A percentile compares a stretch with the other conserved stretches of the same genome.
These are phyloP conservation scores for Termitomyces sp. DNA, from an alignment of 768 basidiomycete species.

Conservation along the genomic window DNA sequence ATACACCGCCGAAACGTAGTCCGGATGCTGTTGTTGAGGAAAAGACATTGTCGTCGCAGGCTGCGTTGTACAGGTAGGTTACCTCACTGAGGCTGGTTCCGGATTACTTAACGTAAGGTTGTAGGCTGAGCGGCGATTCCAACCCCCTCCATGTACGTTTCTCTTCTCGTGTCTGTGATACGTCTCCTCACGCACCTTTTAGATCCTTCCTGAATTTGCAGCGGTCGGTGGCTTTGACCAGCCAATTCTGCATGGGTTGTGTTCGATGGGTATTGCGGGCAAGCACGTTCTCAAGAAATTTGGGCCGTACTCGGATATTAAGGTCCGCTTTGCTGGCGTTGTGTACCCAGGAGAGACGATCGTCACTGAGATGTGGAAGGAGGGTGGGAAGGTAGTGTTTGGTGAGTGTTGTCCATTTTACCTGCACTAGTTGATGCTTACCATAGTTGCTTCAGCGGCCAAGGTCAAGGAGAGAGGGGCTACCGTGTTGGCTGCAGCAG, in stretches of 20 bases:
- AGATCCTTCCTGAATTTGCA: slow-evolving; percentile 94
- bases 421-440: background rate
- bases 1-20: slow-evolving; percentile 74
- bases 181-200: background rate
- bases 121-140: slow-evolving; percentile 82
- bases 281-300: slow-evolving; percentile 90
- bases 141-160: slow-evolving; percentile 84
- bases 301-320: slow-evolving; percentile 89
- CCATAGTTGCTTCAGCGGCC: slow-evolving; percentile 46
- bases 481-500: slow-evolving; percentile 74
- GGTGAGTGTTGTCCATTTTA: slow-evolving; percentile 49
- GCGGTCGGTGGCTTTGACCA: slow-evolving; percentile 92
- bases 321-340: slow-evolving; percentile 90
- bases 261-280: slow-evolving; percentile 88
- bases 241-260: slow-evolving; percentile 88
- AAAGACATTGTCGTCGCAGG: slow-evolving; percentile 78
- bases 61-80: slow-evolving; percentile 84
- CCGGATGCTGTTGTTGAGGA: slow-evolving; percentile 91
- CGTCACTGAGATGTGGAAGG: slow-evolving; percentile 98
- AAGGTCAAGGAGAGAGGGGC: slow-evolving; percentile 87
- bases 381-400: slow-evolving; percentile 87
- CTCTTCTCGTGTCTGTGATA: background rate
- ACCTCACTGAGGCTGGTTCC: background rate
- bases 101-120: background rate
- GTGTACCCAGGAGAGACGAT: slow-evolving; percentile 97